Evolutionary conservation across 306 rosid genomes (phyloP), one percentile per base, ranked within the genome.

Genomic region (Vachellia collinsii): DNA sequence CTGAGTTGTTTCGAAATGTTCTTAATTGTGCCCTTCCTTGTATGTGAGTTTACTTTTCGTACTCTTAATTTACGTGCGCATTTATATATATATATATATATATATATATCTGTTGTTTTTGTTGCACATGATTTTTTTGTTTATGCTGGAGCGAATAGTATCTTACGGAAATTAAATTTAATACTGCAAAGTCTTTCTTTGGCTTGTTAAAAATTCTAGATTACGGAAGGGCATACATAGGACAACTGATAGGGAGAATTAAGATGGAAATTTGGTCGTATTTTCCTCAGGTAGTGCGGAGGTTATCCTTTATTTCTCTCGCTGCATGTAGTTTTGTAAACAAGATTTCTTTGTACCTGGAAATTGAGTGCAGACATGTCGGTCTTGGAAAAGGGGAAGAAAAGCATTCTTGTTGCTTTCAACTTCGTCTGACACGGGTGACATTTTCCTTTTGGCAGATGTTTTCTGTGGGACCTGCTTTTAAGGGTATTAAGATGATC

Each of bases 401-500:
- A 14, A 61, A 61, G 23, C 6, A 23, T 61, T 69, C 8, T 72
- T 82, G 78, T 39, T 42, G 44, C 25, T 70, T 22, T 59, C 43
- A 75, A 19, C 10, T 66, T 67, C 7, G 42, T 48, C 80, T 72
- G 42, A 53, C 38, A 62, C 58, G 3, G 8, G 61, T 44, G 63
- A 70, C 47, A 64, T 25, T 39, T 61, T 79, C 48, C 75, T 36
- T 79, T 72, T 34, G 69, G 63, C 79, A 94, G 97, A 83, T 91
- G 82, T 88, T 91, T 50, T 92, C 89, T 38, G 94, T 88, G 34
- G 97, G 98, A 13, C 94, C 94, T 50, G 79, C 85, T 79, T 94
- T 94, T 70, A 94, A 91, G 90, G 98, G 97, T 80, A 80, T 94
- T 69, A 94, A 94, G 90, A 94, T 94, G 97, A 88, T 94, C 77